phyloP scores from a whole-genome alignment of 768 basidiomycete genomes.

The Suillus tomentosus region DNA sequence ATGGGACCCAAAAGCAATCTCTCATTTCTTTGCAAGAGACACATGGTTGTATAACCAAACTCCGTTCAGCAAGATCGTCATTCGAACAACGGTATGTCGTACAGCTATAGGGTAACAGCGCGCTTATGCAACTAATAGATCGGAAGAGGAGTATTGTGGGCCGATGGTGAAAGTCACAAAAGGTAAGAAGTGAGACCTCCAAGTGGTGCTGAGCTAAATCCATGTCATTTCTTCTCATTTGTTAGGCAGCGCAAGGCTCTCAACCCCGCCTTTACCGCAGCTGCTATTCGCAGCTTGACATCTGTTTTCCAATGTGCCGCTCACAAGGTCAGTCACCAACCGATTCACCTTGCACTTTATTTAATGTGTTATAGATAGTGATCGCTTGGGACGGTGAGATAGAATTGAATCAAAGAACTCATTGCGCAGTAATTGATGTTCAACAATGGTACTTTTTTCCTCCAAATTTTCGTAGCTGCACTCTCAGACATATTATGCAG shows the following conservation, averaged over 20 bases:
- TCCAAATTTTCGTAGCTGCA: neutral
- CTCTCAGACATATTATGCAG: neutral
- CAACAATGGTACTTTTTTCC: neutral
- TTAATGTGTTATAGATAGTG: neutral
- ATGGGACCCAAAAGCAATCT: neutral
- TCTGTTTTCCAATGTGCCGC: slow-evolving; percentile 52
- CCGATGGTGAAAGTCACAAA: too few relatives aligned
- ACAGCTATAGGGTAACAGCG: too few relatives aligned
- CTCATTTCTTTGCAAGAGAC: neutral
- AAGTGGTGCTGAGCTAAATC: too few relatives aligned
- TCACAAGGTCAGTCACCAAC: slow-evolving; percentile 42
- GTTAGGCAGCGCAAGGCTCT: slow-evolving; percentile 32
- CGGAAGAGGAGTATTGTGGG: too few relatives aligned
- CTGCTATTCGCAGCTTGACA: slow-evolving; percentile 47
- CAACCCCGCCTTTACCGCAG: slow-evolving; percentile 54
- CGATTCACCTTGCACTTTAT: too few relatives aligned
- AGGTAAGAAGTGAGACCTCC: too few relatives aligned
- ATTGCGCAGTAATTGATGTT: slow-evolving; percentile 3
- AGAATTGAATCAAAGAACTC: neutral
- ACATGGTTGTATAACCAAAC: neutral
- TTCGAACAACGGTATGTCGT: too few relatives aligned
- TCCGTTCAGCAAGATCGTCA: too few relatives aligned
- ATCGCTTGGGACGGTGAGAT: slow-evolving; percentile 3
- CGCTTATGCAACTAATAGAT: too few relatives aligned
- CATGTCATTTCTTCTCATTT: too few relatives aligned